Evolutionary conservation across 768 basidiomycete genomes (phyloP).

Genomic region (Rhodocollybia butyracea): DNA sequence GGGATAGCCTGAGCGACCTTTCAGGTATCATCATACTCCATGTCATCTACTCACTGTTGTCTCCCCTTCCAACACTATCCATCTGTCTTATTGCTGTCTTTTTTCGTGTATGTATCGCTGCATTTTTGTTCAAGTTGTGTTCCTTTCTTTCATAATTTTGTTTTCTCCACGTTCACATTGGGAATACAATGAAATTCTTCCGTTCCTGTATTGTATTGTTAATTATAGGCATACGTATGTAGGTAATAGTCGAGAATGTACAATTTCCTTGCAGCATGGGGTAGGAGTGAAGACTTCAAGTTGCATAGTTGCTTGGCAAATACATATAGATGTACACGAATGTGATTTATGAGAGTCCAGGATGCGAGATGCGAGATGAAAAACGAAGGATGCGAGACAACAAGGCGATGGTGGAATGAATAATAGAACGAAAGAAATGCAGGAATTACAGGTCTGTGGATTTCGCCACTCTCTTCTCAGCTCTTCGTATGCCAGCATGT

Average conservation of each 20-base stretch:
- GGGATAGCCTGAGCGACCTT: constrained; percentile 45
- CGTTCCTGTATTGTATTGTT: not conserved
- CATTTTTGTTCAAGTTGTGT: not conserved
- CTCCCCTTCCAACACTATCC: not conserved
- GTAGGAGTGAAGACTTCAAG: too few species aligned
- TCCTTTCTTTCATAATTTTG: not conserved
- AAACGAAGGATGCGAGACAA: too few species aligned
- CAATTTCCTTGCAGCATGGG: too few species aligned
- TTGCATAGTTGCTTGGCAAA: too few species aligned
- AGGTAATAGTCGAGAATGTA: not conserved
- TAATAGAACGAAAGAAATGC: not conserved
- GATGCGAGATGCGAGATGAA: too few species aligned
- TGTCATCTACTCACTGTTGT: not conserved
- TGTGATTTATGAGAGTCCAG: too few species aligned
- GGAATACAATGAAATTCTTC: not conserved
- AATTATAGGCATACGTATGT: not conserved
- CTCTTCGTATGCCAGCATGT: not conserved
- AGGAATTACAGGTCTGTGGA: not conserved
- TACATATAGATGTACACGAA: too few species aligned
- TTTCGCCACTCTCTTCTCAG: not conserved
- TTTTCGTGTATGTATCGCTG: not conserved
- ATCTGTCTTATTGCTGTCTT: not conserved
- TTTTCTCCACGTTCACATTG: not conserved
- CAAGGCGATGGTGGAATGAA: not conserved
- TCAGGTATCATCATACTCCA: not conserved